Percentiles rank a stretch among this genome's conserved stretches.
These are phyloP conservation scores for Coelastrella sp. DNA, from an alignment of 139 green algal species.

Conservation along the genomic window DNA sequence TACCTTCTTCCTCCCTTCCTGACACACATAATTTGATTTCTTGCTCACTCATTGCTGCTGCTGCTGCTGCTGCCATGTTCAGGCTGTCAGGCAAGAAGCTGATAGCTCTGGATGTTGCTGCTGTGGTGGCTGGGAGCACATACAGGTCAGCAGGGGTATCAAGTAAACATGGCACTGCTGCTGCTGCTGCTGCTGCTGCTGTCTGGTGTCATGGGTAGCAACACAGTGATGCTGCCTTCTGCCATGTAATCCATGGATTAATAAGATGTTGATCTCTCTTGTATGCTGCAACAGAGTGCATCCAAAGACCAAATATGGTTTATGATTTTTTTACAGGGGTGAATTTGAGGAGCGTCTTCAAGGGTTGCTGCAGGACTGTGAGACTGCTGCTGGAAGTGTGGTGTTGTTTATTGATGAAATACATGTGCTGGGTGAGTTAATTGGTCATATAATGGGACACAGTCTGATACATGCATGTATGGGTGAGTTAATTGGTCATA, in stretches of 20 bases:
- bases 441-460: too few species aligned
- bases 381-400: constrained; percentile 57
- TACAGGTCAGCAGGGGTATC: constrained; percentile 74
- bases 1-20: background rate
- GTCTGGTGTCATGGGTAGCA: background rate
- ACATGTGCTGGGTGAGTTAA: constrained; percentile 66
- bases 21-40: background rate
- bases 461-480: too few species aligned
- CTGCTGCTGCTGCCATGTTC: too few species aligned
- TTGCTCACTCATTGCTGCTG: too few species aligned
- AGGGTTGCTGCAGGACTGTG: constrained; percentile 72
- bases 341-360: constrained; percentile 88
- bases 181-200: background rate
- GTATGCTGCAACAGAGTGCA: too few species aligned
- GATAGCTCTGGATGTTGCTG: constrained; percentile 86
- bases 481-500: constrained; percentile 39
- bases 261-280: background rate
- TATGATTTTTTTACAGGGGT: background rate
- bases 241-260: background rate
- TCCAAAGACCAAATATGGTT: too few species aligned
- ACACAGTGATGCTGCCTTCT: background rate
- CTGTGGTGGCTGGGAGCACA: constrained; percentile 88
- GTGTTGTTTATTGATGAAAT: constrained; percentile 86
- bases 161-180: too few species aligned
- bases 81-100: constrained; percentile 74